A percentile compares a stretch with the other conserved stretches of the same genome.
These are phyloP conservation scores for Aspergillus hortae DNA, from an alignment of 2,329 filamentous ascomycete species.

Conservation along the genomic window DNA sequence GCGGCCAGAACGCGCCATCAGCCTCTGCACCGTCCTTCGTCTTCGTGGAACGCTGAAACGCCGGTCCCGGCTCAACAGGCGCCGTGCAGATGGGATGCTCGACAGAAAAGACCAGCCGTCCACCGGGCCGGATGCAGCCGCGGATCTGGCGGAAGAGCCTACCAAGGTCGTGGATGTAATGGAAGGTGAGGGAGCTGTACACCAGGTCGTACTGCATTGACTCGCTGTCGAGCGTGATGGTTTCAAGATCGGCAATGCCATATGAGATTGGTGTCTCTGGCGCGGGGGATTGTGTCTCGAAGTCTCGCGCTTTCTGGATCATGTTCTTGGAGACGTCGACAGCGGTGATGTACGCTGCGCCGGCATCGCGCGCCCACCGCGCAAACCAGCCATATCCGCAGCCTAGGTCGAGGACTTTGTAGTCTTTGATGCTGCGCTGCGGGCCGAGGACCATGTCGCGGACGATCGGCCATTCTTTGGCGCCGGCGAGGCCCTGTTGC, in stretches of 20 bases:
- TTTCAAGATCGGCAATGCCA: conserved; percentile 3
- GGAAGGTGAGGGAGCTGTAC: conserved; percentile 42
- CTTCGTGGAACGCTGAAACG: conserved; percentile 15
- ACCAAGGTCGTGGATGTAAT: conserved; percentile 38
- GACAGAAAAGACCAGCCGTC: conserved; percentile 35
- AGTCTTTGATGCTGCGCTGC: conserved; percentile 18
- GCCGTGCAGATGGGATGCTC: conserved; percentile 36
- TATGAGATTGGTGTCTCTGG: background rate
- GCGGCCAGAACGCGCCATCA: conserved; percentile 38
- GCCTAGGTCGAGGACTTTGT: conserved; percentile 43
- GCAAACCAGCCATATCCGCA: conserved; percentile 49
- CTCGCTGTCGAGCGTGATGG: background rate
- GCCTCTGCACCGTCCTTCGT: conserved; percentile 20
- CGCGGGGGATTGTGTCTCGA: background rate
- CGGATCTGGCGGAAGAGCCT: conserved; percentile 23
- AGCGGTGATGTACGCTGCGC: conserved; percentile 34
- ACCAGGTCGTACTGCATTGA: background rate
- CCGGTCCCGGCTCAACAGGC: conserved; percentile 43
- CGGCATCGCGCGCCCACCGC: conserved; percentile 40
- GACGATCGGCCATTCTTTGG: conserved; percentile 47
- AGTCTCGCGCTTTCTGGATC: conserved; percentile 36
- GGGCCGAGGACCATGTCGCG: conserved; percentile 34
- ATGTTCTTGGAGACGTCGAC: conserved; percentile 46
- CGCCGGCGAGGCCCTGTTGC: conserved; percentile 36
- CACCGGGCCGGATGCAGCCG: background rate